phyloP scores from a whole-genome alignment of 2,329 filamentous ascomycete genomes.

The Aspergillus sojae region DNA sequence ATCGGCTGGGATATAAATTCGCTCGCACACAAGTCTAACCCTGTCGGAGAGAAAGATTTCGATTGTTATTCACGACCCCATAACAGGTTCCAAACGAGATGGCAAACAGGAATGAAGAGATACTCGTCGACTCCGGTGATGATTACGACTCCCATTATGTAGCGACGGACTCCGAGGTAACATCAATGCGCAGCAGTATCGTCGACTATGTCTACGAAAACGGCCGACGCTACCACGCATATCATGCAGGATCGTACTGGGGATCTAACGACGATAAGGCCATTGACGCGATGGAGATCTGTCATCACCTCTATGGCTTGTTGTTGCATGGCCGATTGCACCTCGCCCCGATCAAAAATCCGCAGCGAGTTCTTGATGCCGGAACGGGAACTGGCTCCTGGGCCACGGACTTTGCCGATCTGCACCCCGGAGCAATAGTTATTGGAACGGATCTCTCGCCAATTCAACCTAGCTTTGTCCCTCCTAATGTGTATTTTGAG shows the following conservation, averaged over 20 bases:
- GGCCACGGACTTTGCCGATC: slow-evolving; percentile 34
- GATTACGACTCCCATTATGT: neutral
- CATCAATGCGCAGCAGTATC: slow-evolving; percentile 18
- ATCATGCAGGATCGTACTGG: slow-evolving; percentile 32
- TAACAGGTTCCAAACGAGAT: neutral
- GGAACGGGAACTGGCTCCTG: slow-evolving; percentile 30
- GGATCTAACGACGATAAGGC: neutral
- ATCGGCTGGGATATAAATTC: neutral
- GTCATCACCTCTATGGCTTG: neutral
- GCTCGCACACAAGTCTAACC: too few relatives aligned
- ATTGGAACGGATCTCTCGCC: slow-evolving; percentile 33
- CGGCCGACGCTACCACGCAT: slow-evolving; percentile 38
- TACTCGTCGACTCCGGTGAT: neutral
- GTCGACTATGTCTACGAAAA: slow-evolving; percentile 33
- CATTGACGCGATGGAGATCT: neutral
- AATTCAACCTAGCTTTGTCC: slow-evolving; percentile 52
- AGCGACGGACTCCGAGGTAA: neutral
- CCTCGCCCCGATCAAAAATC: neutral
- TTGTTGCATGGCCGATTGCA: neutral
- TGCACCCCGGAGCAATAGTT: slow-evolving; percentile 45
- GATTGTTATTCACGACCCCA: neutral
- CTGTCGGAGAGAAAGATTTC: too few relatives aligned
- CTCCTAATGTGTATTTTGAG: slow-evolving; percentile 51
- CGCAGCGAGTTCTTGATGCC: slow-evolving; percentile 26
- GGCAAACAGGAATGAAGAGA: neutral